Evolutionary conservation across 2,329 filamentous ascomycete genomes (phyloP).

Genomic region (Ceratocystis eucalypticola): DNA sequence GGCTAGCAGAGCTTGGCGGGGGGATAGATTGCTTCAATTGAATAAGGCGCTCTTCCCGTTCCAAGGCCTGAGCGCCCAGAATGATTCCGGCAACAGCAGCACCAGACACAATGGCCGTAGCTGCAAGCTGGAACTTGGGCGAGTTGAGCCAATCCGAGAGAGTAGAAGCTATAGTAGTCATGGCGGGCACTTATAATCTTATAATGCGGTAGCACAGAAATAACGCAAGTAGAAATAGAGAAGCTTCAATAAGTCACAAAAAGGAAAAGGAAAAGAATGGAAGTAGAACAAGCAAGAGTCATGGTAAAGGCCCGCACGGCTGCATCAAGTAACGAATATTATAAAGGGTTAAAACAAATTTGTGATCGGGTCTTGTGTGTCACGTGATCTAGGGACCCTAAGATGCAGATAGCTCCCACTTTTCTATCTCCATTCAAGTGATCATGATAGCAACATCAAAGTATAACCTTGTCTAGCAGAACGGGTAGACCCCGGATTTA

Average conservation of each 20-base stretch:
- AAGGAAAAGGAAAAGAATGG: neutral
- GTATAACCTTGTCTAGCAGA: neutral
- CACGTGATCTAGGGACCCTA: neutral
- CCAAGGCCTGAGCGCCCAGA: constrained; percentile 48
- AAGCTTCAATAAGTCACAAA: neutral
- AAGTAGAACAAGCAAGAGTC: constrained; percentile 16
- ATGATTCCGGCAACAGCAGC: constrained; percentile 46
- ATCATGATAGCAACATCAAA: neutral
- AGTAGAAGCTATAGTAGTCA: constrained; percentile 18
- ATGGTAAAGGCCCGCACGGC: neutral
- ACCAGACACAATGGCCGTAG: constrained; percentile 55
- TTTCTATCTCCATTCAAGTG: neutral
- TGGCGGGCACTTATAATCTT: neutral
- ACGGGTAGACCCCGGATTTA: neutral
- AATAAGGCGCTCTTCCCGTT: constrained; percentile 39
- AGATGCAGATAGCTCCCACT: neutral
- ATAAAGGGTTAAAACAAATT: neutral
- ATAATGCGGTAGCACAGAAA: neutral
- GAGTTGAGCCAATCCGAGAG: constrained; percentile 23
- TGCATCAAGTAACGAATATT: neutral
- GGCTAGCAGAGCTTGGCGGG: constrained; percentile 21
- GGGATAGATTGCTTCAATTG: constrained; percentile 50
- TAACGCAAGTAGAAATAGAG: neutral
- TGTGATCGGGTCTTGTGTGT: neutral
- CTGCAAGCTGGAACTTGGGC: constrained; percentile 47